Conservation (phyloP, 768 basidiomycete species). For the Piloderma croceum region DNA sequence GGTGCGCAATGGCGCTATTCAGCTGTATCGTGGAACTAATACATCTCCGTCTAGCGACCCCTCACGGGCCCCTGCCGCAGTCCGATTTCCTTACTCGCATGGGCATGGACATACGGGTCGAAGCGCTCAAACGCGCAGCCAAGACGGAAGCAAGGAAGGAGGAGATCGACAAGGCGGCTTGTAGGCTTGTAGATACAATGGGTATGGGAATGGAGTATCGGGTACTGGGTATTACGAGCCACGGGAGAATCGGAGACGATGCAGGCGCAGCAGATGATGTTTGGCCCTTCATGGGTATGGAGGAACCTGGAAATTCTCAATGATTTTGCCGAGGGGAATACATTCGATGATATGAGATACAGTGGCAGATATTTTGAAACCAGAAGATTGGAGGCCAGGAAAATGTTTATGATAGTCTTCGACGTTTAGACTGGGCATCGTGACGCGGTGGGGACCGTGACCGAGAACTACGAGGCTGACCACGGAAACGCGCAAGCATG, state of each 20-base stretch:
- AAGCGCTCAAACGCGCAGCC: slow-evolving; percentile 51
- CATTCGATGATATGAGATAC: no score
- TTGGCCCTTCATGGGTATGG: slow-evolving; percentile 27
- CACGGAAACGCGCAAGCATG: no score
- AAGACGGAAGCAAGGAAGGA: slow-evolving; percentile 41
- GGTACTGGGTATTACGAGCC: slow-evolving; percentile 55
- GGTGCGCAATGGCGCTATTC: slow-evolving; percentile 38
- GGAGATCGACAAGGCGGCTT: slow-evolving; percentile 54
- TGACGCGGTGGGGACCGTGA: no score
- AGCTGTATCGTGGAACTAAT: not conserved
- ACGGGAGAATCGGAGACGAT: not conserved
- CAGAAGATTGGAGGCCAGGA: no score
- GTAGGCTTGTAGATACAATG: slow-evolving; percentile 66
- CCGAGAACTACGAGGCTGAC: no score
- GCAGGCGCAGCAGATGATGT: slow-evolving; percentile 9
- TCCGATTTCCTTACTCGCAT: slow-evolving; percentile 70
- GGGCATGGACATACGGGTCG: slow-evolving; percentile 65
- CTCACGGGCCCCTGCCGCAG: slow-evolving; percentile 73
- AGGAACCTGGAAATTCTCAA: no score
- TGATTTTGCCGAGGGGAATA: no score
- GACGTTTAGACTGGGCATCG: no score
- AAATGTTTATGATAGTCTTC: no score
- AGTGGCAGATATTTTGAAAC: no score
- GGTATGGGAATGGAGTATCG: slow-evolving; percentile 90
- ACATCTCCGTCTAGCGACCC: slow-evolving; percentile 24